These are phyloP conservation scores for Acer campestre DNA, from an alignment of 345 rosid genomes.

Conservation along the genomic window DNA sequence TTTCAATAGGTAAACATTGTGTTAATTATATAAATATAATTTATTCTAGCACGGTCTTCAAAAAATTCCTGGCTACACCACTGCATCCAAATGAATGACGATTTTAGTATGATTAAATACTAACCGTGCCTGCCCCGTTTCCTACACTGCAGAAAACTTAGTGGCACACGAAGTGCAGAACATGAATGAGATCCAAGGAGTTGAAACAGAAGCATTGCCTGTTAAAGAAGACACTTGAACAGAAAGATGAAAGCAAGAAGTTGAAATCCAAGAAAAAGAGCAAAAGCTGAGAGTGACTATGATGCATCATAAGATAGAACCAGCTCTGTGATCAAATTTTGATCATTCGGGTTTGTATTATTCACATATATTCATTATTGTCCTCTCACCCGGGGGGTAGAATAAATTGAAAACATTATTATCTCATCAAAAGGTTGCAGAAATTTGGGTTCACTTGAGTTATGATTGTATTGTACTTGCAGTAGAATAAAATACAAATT, in stretches of 20 bases:
- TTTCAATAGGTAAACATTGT: no score
- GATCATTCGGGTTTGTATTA: background rate
- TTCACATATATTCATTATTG: background rate
- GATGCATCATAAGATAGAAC: conserved; percentile 13
- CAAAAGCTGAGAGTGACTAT: conserved; percentile 18
- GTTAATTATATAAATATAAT: no score
- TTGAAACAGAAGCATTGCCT: conserved; percentile 26
- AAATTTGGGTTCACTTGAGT: background rate
- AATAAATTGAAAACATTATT: background rate
- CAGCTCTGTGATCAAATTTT: background rate
- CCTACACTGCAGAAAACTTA: background rate
- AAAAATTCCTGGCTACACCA: no score
- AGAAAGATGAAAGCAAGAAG: conserved; percentile 23
- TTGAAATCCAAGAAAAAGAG: conserved; percentile 27
- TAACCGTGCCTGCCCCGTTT: background rate
- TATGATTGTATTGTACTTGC: background rate
- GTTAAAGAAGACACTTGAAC: conserved; percentile 5
- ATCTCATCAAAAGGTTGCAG: background rate
- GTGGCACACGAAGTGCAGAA: conserved; percentile 2
- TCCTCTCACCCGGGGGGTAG: background rate
- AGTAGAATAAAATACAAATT: background rate
- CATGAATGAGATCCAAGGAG: conserved; percentile 19
- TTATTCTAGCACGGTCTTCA: no score
- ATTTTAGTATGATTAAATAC: background rate
- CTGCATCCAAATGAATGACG: background rate